phyloP scores from a whole-genome alignment of 140 eudicot species.

The Stevia rebaudiana region DNA sequence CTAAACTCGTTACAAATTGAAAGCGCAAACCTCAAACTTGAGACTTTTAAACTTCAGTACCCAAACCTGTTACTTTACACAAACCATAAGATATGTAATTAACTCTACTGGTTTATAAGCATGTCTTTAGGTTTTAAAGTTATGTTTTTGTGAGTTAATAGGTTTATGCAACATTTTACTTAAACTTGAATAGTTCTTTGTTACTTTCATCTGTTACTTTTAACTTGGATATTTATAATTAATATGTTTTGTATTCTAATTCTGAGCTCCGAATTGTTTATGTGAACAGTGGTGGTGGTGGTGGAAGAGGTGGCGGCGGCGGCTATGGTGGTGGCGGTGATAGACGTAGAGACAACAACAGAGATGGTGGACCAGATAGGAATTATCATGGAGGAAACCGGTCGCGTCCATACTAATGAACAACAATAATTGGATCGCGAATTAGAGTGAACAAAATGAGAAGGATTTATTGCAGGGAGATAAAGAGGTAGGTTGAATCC shows the following conservation, averaged over 20 bases:
- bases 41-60: too few relatives aligned
- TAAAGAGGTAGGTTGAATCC: slow-evolving; percentile 86
- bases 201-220: neutral
- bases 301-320: slow-evolving; percentile 36
- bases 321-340: slow-evolving; percentile 69
- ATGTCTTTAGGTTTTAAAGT: neutral
- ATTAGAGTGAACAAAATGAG: slow-evolving; percentile 39
- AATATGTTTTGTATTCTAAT: neutral
- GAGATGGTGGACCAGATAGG: slow-evolving; percentile 94
- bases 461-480: slow-evolving; percentile 56
- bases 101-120: neutral
- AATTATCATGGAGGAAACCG: slow-evolving; percentile 88
- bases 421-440: slow-evolving; percentile 22
- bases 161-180: neutral
- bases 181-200: neutral
- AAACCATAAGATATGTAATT: too few relatives aligned
- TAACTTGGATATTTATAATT: neutral
- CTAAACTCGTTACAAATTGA: too few relatives aligned
- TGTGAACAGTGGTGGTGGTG: slow-evolving; percentile 30
- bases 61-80: too few relatives aligned
- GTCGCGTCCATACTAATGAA: slow-evolving; percentile 78
- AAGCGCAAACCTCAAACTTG: too few relatives aligned
- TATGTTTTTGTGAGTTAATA: neutral
- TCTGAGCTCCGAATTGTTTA: slow-evolving; percentile 9
- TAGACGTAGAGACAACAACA: slow-evolving; percentile 70